Base-by-base conservation (phyloP, 2,329 filamentous ascomycete genomes). In the Hansfordia pulvinata region DNA sequence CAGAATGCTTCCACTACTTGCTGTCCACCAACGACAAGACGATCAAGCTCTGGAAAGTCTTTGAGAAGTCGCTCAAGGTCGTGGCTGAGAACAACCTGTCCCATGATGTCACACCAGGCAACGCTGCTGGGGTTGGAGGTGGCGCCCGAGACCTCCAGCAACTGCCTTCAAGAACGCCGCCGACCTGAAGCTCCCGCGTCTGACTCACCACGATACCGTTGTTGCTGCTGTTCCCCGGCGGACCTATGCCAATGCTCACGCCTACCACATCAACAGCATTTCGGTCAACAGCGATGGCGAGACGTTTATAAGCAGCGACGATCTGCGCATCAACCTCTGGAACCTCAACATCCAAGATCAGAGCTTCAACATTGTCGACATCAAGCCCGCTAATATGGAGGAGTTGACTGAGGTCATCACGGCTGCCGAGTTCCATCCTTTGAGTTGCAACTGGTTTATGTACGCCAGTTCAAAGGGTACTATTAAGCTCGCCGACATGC, bases 381-480 rank as follows among this genome's bases (percentile, higher is more conserved):
- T 98, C 65, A 98, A 98, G 57, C 90, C 90, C 7, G 90, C 90
- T 20, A 98, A 98, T 54, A 98, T 98, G 90, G 90, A 98, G 57
- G 90, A 98, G 61, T 66, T 98, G 38, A 98, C 90, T 1, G 90
- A 98, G 55, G 90, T 98, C 41, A 96, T 98, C 49, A 98, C 90
- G 9, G 90, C 90, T 21, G 90, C 90, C 28, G 90, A 98, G 49
- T 98, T 98, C 47, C 90, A 98, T 49, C 90, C 90, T 5, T 65
- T 77, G 46, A 93, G 86, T 63, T 98, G 90, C 68, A 96, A 98
- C 58, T 93, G 84, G 85, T 96, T 98, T 62, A 98, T 98, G 88
- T 98, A 96, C 53, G 90, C 90, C 42, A 96, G 88, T 55, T 94
- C 86, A 32, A 98, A 98, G 58, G 90, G 90, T 34, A 96, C 90